Evolutionary conservation across 164 flowering plant species (phyloP), one percentile per base, ranked within the genome.

Genomic region (Piper betle): DNA sequence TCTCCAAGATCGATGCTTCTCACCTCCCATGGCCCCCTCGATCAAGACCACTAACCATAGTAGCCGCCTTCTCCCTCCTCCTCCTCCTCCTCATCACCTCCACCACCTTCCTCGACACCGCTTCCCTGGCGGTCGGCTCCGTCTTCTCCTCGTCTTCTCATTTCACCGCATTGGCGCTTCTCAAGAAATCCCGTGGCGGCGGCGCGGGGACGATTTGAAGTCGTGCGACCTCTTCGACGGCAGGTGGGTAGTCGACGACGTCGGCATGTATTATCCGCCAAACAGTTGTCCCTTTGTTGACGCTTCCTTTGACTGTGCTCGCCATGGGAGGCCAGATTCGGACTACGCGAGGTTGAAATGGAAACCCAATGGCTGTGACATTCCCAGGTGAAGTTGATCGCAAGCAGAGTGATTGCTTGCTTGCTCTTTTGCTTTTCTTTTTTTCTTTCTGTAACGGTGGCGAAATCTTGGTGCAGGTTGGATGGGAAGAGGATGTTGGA

Each of bases 201-300:
- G 25, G 15, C 42, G 57, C 19, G 10, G 59, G 25, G 4, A 56
- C 19, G 68, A 71, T 1, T 53, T 75, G 37, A 61, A 37, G 63
- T 81, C 82, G 69, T 82, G 86, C 58, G 79, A 80, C 63, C 54
- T 82, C 53, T 82, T 79, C 70, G 65, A 82, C 57, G 86, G 90
- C 1, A 52, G 40, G 0, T 84, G 90, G 87, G 80, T 79, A 3
- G 9, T 64, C 40, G 83, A 79, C 53, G 72, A 80, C 60, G 64
- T 64, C 9, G 48, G 20, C 43, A 86, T 86, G 2, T 8, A 58
- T 52, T 85, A 83, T 69, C 2, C 59, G 59, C 84, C 82, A 0
- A 83, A 83, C 19, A 78, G 84, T 54, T 85, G 87, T 60, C 86
- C 84, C 6, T 75, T 53, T 52, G 19, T 85, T 39, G 91, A 85